Base-by-base conservation (phyloP, 768 basidiomycete species). In the Myochromella boudieri region DNA sequence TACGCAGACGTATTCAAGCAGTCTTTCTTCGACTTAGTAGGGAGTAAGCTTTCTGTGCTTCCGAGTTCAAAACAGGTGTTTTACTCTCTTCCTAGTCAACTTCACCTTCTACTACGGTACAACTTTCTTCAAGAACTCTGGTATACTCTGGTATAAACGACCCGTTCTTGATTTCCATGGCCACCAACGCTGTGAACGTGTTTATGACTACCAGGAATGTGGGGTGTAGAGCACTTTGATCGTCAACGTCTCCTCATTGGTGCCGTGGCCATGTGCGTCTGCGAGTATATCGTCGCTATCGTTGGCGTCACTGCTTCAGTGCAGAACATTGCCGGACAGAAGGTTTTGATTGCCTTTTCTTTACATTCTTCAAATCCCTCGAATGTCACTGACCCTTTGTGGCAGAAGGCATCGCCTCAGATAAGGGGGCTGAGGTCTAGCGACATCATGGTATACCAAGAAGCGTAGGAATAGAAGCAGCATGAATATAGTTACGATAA, bases 151-250 rank as follows among this genome's bases (percentile, higher is more conserved):
- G 80, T 15, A 78, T 84, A 52, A 50, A 52, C 4, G 70, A 82
- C 53, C 60, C 75, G 5, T 85, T 84, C 79, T 61, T 85, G 36
- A 80, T 80, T 59, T 68, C 74, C 42, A 75, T 90, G 48, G 80
- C 79, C 52, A 87, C 85, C 53, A 82, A 78, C 60, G 74, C 88
- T 60, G 84, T 92, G 69, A 87, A 90, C 58, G 81, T 85, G 26
- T 74, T 80, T 65, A 87, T 87, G 71, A 94, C 92, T 90, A 10
- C 78, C 87, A 49, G 87, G 87, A 20, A 86, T 94, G 70, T 91
- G 76, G 70, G 82, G 84, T 60, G 80, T 93, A 47, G 92, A 95
- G 66, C 76, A 74, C 41, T 80, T 87, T 63, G 92, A 91, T 60
- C 89, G 91, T 54, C 87, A 91, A 46, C 75, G 78, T 32, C 78